Evolutionary conservation across 495 filamentous ascomycete species (phyloP), one percentile per base, ranked within the genome.

Genomic region (Tuber microsphaerosporum): DNA sequence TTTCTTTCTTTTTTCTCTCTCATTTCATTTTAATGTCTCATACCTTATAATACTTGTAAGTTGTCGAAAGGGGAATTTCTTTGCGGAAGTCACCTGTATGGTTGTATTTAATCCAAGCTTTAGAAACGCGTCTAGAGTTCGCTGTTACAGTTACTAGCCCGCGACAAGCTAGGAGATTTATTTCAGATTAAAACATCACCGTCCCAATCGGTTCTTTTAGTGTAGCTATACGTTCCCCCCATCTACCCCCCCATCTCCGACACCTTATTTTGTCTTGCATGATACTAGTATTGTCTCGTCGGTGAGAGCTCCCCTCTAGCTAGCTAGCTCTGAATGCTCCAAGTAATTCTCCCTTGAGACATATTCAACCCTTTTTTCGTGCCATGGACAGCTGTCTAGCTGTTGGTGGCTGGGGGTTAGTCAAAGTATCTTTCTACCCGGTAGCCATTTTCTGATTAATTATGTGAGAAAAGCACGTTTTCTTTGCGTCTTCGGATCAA

Each of bases 281-380:
- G 56, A 31, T 34, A 65, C 56, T 26, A 3, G 48, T 6, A 31
- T 65, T 14, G 56, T 12, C 9, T 31, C 31, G 26, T 65, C 56
- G 56, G 56, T 65, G 56, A 65, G 56, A 65, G 56, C 14, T 65
- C 3, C 26, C 56, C 56, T 65, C 56, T 17, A 19, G 26, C 26
- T 31, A 34, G 26, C 26, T 31, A 17, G 26, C 26, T 34, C 34
- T 14, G 26, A 34, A 65, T 34, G 26, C 17, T 34, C 26, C 26
- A 65, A 34, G 26, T 16, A 31, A 14, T 31, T 31, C 56, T 65
- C 7, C 12, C n/a, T 34, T 34, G 56, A 34, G 56, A 65, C 56
- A 65, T 65, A 65, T 65, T 65, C 56, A 65, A 34, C 26, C 56
- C 56, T 65, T 34, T 65, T 65, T 65, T 65, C 26, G 56, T 34